Conservation (phyloP, 192 early-diverging fungal genomes). For the Mortierella hygrophila region DNA sequence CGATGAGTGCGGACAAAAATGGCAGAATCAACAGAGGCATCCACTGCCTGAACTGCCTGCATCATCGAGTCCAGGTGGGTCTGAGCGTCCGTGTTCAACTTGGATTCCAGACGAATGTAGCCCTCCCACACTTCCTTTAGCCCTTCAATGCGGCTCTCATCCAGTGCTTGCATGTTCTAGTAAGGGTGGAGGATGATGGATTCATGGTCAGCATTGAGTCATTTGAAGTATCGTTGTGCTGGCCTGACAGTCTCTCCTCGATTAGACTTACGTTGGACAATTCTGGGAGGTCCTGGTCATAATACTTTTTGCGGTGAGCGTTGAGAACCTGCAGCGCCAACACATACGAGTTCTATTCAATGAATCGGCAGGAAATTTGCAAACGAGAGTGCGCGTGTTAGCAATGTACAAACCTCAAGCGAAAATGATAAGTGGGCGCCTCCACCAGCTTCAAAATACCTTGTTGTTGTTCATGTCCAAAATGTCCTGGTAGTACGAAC, state of each 20-base stretch:
- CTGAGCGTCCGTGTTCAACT: conserved; percentile 48
- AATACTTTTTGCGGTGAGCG: conserved; percentile 72
- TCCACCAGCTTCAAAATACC: conserved; percentile 22
- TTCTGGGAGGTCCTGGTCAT: conserved; percentile 71
- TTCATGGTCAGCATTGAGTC: neutral
- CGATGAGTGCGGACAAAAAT: conserved; percentile 61
- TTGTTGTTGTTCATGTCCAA: conserved; percentile 79
- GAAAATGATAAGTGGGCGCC: neutral
- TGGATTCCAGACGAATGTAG: conserved; percentile 62
- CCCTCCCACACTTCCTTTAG: conserved; percentile 66
- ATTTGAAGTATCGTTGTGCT: neutral
- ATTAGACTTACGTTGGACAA: conserved; percentile 64
- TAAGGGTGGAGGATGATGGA: neutral
- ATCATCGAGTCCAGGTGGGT: conserved; percentile 49
- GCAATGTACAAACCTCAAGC: neutral
- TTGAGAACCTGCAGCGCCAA: conserved; percentile 73
- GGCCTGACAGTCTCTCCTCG: neutral
- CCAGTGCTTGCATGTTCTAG: conserved; percentile 74
- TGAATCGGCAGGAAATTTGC: neutral
- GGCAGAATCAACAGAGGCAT: conserved; percentile 65
- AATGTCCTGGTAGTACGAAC: conserved; percentile 67
- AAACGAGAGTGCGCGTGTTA: neutral
- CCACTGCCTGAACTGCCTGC: conserved; percentile 58
- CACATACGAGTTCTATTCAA: conserved; percentile 75
- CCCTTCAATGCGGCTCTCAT: conserved; percentile 64